A percentile compares a stretch with the other conserved stretches of the same genome.
Conservation (phyloP, 768 basidiomycete genomes). For the Boletus reticuloceps region DNA sequence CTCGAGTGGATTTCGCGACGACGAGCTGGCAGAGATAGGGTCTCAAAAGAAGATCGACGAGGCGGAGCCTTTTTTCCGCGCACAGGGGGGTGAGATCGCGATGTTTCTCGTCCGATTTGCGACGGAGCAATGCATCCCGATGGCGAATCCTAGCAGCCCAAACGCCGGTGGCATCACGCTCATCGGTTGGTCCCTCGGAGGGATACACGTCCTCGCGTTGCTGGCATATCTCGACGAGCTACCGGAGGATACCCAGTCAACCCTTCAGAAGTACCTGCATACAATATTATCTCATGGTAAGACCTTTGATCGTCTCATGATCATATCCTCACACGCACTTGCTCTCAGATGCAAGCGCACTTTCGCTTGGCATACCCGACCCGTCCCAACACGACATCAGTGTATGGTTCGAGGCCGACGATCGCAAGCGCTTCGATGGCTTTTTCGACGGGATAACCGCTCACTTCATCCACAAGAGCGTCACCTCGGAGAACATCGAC, state of each 20-base stretch:
- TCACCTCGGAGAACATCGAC: conserved; percentile 13
- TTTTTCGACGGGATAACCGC: conserved; percentile 16
- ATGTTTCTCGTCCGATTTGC: conserved; percentile 19
- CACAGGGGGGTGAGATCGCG: conserved; percentile 17
- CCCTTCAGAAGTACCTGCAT: conserved; percentile 16
- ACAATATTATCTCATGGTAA: conserved; percentile 19
- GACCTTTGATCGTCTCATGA: not conserved
- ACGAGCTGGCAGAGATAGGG: conserved; percentile 11
- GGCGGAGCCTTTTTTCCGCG: conserved; percentile 10
- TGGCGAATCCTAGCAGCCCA: not conserved
- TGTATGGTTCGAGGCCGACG: not conserved
- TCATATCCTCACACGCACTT: not conserved
- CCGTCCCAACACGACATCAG: not conserved
- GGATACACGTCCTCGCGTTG: conserved; percentile 6
- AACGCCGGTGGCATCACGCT: conserved; percentile 13
- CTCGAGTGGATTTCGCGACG: conserved; percentile 21
- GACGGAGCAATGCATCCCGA: conserved; percentile 11
- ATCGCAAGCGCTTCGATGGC: conserved; percentile 9
- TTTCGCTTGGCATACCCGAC: conserved; percentile 7
- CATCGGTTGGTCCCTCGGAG: conserved; percentile 21
- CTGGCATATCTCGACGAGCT: conserved; percentile 15
- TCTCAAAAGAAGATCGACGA: conserved; percentile 15
- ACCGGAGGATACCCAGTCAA: conserved; percentile 1
- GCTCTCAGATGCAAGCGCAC: conserved; percentile 4
- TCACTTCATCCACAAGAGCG: conserved; percentile 15